Evolutionary conservation across 2,329 filamentous ascomycete genomes (phyloP), one percentile per base, ranked within the genome.

Genomic region (Cladophialophora exuberans): DNA sequence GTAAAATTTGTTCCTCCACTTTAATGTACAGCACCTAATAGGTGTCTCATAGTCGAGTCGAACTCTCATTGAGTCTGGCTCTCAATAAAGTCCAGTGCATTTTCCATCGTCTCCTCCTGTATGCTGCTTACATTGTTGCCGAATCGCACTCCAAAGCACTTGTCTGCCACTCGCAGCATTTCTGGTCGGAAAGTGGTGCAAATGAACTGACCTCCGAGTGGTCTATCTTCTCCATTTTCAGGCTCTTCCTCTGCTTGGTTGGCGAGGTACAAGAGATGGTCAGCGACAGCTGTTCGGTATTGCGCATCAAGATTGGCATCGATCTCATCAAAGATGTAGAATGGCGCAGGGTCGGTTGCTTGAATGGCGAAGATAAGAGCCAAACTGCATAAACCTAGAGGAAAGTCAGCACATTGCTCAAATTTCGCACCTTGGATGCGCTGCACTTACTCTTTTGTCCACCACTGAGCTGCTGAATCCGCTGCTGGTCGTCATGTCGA

Each of bases 311-410:
- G 83, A 70, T 99, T 99, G 72, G 94, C 94, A 69, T 99, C 94
- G 61, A 99, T 96, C 74, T 99, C 94, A 72, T 99, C 94, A 66
- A 99, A 99, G 67, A 99, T 92, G 71, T 99, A 97, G 80, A 99
- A 97, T 1, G 94, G 94, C 39, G 93, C 95, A 7, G 93, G 94
- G 70, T 99, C 94, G 56, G 93, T 96, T 64, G 92, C 90, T 73
- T 99, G 94, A 64, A 99, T 95, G n/a, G 94, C 94, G 70, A 99
- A 99, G 64, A 99, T 95, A 47, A 99, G 84, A 39, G 94, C 95
- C n/a, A 99, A 83, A 7, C 94, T 94, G 72, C 93, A 97, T 59
- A 97, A 79, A 83, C 90, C 89, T 91, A 38, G 60, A 26, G 42
- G 48, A 6, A 15, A 15, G 17, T 52, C 66, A 62, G 67, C 56